Evolutionary conservation across 225 moss, liverwort and hornwort species (phyloP).

Genomic region (Pseudisothecium myosuroides): DNA sequence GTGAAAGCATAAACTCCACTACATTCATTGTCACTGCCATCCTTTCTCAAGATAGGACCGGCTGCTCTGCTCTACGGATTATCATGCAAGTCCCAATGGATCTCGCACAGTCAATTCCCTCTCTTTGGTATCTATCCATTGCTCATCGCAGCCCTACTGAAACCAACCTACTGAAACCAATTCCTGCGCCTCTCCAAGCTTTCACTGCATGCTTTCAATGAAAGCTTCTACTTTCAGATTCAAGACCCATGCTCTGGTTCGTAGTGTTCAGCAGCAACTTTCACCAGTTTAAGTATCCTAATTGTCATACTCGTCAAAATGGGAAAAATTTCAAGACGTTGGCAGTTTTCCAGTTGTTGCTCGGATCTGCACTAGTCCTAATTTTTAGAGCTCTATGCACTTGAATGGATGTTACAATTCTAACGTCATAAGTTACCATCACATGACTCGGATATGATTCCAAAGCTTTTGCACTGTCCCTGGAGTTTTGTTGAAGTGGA

Average conservation of each 20-base stretch:
- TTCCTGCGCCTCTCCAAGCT: not conserved
- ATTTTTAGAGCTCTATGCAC: not conserved
- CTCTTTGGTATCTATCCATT: not conserved
- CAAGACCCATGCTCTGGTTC: not conserved
- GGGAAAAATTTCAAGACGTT: not conserved
- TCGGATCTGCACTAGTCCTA: not conserved
- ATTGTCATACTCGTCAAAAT: not conserved
- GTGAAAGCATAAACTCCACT: not conserved
- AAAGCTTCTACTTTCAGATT: not conserved
- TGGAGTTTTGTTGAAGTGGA: not conserved
- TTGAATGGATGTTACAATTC: not conserved
- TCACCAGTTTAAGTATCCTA: not conserved
- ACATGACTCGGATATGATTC: not conserved
- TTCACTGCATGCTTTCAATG: not conserved
- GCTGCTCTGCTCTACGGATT: not conserved
- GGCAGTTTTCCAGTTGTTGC: not conserved
- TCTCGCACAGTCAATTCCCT: not conserved
- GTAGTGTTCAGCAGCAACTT: not conserved
- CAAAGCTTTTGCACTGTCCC: not conserved
- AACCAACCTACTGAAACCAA: not conserved
- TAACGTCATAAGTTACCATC: not conserved
- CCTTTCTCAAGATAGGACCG: conserved; percentile 1
- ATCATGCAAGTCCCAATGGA: not conserved
- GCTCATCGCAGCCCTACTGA: not conserved
- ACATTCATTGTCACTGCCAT: not conserved